Evolutionary conservation across 345 rosid genomes (phyloP).

Genomic region (Bruguiera gymnorhiza): DNA sequence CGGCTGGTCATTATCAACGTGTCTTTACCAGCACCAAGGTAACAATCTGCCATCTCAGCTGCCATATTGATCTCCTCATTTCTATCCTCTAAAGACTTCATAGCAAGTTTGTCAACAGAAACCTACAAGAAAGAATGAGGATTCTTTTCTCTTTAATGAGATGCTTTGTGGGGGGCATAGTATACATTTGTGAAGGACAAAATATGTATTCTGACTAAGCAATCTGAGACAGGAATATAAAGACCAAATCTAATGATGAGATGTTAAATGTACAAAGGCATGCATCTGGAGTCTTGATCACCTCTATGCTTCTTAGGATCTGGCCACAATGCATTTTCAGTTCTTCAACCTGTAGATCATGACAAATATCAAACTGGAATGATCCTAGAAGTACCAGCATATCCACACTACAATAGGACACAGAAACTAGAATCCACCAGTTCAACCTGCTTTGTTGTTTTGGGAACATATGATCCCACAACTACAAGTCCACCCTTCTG

Average conservation of each 20-base stretch:
- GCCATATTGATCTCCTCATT: slow-evolving; percentile 71
- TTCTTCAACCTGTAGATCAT: slow-evolving; percentile 63
- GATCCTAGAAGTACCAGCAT: background rate
- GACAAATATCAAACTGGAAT: slow-evolving; percentile 6
- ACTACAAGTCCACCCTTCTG: slow-evolving; percentile 74
- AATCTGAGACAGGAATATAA: slow-evolving; percentile 5
- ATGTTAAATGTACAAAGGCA: slow-evolving; percentile 4
- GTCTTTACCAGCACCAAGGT: slow-evolving; percentile 57
- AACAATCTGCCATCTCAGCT: slow-evolving; percentile 69
- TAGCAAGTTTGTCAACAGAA: slow-evolving; percentile 82
- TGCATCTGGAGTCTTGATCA: slow-evolving; percentile 22
- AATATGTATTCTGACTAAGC: background rate
- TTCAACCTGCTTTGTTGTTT: slow-evolving; percentile 88
- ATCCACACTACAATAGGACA: background rate
- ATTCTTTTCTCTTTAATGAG: background rate
- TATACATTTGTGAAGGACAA: background rate
- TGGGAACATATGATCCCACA: slow-evolving; percentile 97
- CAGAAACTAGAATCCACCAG: slow-evolving; percentile 16
- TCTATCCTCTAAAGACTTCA: slow-evolving; percentile 62
- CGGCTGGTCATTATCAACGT: slow-evolving; percentile 93
- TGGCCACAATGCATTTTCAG: slow-evolving; percentile 64
- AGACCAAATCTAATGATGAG: slow-evolving; percentile 1
- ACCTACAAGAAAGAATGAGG: slow-evolving; percentile 40
- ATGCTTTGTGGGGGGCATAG: background rate
- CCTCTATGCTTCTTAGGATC: slow-evolving; percentile 72